Conservation (phyloP, 345 rosid genomes). For the Cardamine occulta region DNA sequence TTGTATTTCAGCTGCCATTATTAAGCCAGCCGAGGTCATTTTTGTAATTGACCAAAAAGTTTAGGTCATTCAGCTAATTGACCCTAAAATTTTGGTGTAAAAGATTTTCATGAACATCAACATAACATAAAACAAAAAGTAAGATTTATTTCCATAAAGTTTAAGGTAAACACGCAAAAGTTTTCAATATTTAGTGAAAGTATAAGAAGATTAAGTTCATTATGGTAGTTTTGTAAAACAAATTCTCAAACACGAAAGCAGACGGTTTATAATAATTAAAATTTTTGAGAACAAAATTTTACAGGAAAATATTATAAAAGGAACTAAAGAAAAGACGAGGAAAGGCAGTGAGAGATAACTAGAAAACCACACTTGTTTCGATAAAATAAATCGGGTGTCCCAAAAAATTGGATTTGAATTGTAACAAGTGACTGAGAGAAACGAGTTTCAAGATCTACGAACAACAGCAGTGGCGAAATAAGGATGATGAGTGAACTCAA, state of each 20-base stretch:
- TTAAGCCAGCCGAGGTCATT: too few species aligned
- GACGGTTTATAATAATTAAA: not conserved
- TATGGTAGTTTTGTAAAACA: not conserved
- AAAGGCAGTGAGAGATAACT: not conserved
- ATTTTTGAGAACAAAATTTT: constrained; percentile 21
- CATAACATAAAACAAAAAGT: too few species aligned
- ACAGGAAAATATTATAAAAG: not conserved
- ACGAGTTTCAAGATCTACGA: constrained; percentile 71
- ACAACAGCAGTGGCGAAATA: constrained; percentile 86
- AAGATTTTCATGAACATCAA: too few species aligned
- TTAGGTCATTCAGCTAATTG: too few species aligned
- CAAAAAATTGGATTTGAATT: not conserved
- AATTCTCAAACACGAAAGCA: not conserved
- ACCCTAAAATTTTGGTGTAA: too few species aligned
- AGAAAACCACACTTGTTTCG: not conserved
- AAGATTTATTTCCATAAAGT: too few species aligned
- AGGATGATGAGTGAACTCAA: constrained; percentile 91
- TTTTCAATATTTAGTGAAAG: not conserved
- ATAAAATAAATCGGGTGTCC: constrained; percentile 2
- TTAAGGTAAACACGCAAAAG: too few species aligned
- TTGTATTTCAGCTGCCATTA: too few species aligned
- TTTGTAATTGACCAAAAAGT: too few species aligned
- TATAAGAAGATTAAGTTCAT: not conserved
- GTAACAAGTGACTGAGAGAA: constrained; percentile 11
- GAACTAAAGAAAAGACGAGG: not conserved